Conservation (phyloP, 495 filamentous ascomycete species). For the Venustampulla echinocandica region DNA sequence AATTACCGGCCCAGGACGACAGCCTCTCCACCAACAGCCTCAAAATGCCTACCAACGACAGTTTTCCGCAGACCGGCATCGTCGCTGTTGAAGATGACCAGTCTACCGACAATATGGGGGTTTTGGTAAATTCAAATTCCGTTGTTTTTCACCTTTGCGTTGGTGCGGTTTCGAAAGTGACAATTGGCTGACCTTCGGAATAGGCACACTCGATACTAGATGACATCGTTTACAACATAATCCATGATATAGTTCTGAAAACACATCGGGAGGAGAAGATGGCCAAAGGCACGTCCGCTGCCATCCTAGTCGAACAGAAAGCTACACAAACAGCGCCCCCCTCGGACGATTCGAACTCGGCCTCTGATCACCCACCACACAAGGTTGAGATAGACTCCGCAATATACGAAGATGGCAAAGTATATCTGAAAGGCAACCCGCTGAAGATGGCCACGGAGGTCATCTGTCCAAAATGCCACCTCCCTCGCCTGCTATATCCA, state of each 20-base stretch:
- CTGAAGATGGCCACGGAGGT: constrained; percentile 60
- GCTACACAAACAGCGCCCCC: constrained; percentile 27
- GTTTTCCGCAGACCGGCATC: constrained; percentile 18
- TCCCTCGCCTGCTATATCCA: constrained; percentile 55
- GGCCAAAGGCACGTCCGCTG: constrained; percentile 62
- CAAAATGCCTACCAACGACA: constrained; percentile 21
- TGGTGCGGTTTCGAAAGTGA: constrained; percentile 1
- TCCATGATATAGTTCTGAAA: constrained; percentile 61
- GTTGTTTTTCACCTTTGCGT: constrained; percentile 1
- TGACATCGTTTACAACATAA: constrained; percentile 62
- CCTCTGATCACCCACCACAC: constrained; percentile 20
- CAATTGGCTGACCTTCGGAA: constrained; percentile 13
- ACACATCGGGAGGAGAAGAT: constrained; percentile 68
- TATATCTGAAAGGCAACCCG: constrained; percentile 67
- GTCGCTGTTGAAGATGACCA: constrained; percentile 9
- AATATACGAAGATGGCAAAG: constrained; percentile 62
- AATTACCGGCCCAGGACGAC: no score
- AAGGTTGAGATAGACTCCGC: constrained; percentile 63
- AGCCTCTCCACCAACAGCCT: constrained; percentile 5
- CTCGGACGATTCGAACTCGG: constrained; percentile 23
- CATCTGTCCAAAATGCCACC: constrained; percentile 54
- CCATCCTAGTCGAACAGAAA: constrained; percentile 56
- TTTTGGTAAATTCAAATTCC: constrained; percentile 16
- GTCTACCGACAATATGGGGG: constrained; percentile 7
- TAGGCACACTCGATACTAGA: constrained; percentile 52